Conservation (phyloP, 2,329 filamentous ascomycete species). For the Talaromyces albobiverticillius region DNA sequence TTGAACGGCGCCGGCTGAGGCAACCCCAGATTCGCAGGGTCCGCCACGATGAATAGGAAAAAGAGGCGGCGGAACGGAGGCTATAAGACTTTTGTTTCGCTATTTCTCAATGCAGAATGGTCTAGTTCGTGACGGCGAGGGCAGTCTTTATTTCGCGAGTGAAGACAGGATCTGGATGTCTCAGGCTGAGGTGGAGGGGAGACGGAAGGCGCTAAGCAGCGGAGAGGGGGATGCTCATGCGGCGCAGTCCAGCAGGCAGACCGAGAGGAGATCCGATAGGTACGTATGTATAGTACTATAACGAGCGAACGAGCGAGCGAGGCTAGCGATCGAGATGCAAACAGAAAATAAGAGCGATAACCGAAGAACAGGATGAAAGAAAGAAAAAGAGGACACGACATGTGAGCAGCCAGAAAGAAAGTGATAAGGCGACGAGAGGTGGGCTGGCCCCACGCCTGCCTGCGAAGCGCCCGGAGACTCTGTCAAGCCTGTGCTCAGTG, state of each 20-base stretch:
- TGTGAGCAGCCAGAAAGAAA: not conserved
- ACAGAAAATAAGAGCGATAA: not conserved
- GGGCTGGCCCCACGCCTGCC: constrained; percentile 8
- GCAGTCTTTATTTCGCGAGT: too few relatives aligned
- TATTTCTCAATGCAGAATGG: too few relatives aligned
- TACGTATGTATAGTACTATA: too few relatives aligned
- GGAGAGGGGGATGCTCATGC: too few relatives aligned
- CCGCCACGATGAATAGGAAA: not conserved
- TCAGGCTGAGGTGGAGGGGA: constrained; percentile 2
- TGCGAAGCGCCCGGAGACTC: constrained; percentile 10
- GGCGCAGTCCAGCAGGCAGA: not conserved
- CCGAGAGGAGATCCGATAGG: too few relatives aligned
- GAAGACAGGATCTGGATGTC: not conserved
- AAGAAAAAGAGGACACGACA: not conserved
- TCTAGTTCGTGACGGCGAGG: not conserved
- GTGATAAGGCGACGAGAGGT: not conserved
- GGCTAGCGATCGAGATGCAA: too few relatives aligned
- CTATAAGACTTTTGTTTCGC: too few relatives aligned
- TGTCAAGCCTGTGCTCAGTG: too few relatives aligned
- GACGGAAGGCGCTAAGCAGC: constrained; percentile 4
- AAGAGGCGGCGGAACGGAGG: too few relatives aligned
- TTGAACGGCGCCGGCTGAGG: constrained; percentile 4
- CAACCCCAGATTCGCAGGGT: not conserved
- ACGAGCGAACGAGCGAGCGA: too few relatives aligned
- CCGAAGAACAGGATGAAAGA: not conserved